Base-by-base conservation (phyloP, 352 stramenopile genomes). In the Globisporangium okanoganense region DNA sequence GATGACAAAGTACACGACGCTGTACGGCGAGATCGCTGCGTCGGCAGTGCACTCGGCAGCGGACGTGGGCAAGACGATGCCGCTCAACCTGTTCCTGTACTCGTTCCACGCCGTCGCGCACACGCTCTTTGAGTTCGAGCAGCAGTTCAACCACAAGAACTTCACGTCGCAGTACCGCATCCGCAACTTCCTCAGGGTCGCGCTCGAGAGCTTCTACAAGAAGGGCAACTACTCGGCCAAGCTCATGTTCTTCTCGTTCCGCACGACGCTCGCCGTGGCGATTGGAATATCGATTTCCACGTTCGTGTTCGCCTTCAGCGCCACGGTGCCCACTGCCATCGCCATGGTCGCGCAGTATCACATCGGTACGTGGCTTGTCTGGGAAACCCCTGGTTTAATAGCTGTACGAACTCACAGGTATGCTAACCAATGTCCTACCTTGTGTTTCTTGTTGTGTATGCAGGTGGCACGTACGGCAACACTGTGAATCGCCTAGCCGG, bases 41-140 rank as follows among this genome's bases (percentile, higher is more conserved):
- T 61, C 54, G 1, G 54, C 52, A 89, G 72, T 88, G 7, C 64
- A 79, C 48, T 76, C 73, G 1, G 58, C 70, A 18, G 64, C 73
- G 25, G 76, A 91, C 36, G 76, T 92, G 29, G 78, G 69, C 0
- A 80, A 79, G 56, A 86, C 79, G 8, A 87, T 93, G 73, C 79
- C 81, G 0, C 58, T 93, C 25, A 90, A 90, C 52, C 71, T 93
- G 12, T 94, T 94, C 47, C 72, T 92, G 20, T 94, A 88, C 59
- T 92, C 85, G 25, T 82, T 91, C 61, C 77, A 92, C 57, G 77
- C 82, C 3, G 80, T 91, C 22, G 76, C 78, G 55, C 69, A 80
- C 29, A 88, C 76, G 38, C 49, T 92, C 22, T 64, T 83, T 38
- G 69, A 87, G 56, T 94, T 94, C 36, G 75, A 90, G 57, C 66